A percentile compares a stretch with the other conserved stretches of the same genome.
These are phyloP conservation scores for Cornus controversa DNA, from an alignment of 148 eudicot species.

Conservation along the genomic window DNA sequence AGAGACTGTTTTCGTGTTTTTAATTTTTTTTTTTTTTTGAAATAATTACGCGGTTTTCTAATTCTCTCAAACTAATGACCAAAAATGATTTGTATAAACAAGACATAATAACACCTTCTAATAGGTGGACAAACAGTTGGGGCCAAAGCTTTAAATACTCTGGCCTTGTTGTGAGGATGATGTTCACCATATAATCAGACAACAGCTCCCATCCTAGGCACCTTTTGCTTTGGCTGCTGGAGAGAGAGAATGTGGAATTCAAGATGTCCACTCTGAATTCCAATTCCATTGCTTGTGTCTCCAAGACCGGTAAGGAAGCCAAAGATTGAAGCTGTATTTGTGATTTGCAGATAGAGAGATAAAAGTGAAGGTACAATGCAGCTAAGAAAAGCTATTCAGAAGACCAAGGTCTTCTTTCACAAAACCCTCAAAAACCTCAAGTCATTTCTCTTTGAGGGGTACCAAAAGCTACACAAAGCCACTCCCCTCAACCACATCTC, in stretches of 20 bases:
- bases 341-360: background rate
- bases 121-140: too few species aligned
- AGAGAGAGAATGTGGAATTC: slow-evolving; percentile 5
- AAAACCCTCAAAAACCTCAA: slow-evolving; percentile 54
- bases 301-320: slow-evolving; percentile 5
- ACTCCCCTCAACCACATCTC: slow-evolving; percentile 35
- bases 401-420: slow-evolving; percentile 51
- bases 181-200: too few species aligned
- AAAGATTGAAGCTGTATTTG: background rate
- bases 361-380: slow-evolving; percentile 34
- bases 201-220: too few species aligned
- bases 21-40: too few species aligned
- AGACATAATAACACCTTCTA: background rate
- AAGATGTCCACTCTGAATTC: slow-evolving; percentile 6
- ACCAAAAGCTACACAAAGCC: slow-evolving; percentile 46
- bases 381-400: slow-evolving; percentile 48
- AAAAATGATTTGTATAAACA: background rate
- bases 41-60: too few species aligned
- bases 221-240: too few species aligned
- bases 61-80: slow-evolving; percentile 4
- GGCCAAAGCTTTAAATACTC: too few species aligned
- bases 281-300: slow-evolving; percentile 9
- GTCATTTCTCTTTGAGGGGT: slow-evolving; percentile 35
- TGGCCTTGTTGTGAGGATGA: too few species aligned
- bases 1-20: too few species aligned